Evolutionary conservation across 345 rosid species (phyloP), one percentile per base, ranked within the genome.

Genomic region (Dipteronia sinensis): DNA sequence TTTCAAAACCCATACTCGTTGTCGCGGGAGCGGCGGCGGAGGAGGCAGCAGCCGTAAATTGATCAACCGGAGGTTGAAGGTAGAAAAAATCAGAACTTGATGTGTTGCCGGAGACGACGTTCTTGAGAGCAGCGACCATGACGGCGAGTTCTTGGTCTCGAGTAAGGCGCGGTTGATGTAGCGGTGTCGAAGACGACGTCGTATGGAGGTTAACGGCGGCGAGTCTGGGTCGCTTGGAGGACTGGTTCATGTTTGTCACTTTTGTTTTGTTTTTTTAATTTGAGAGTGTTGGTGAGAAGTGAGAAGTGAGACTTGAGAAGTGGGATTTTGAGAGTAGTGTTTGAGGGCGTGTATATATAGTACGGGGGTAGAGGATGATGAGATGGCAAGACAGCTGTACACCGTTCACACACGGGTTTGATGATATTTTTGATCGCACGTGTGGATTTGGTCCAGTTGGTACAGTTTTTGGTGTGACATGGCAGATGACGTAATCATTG

Each of bases 141-240:
- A 87, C 76, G 9, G 91, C 76, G 77, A 81, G 76, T 73, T 96
- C 99, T 40, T 90, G 91, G 59, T 93, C 94, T 15, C 65, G 76
- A 20, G 89, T 82, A 65, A 90, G 82, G 11, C 83, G 89, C 2
- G 25, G 81, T 1, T 76, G 81, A 19, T 63, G 23, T 49, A 65
- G 3, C 38, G 84, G 31, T 0, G 11, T 29, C 2, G 63, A 66
- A 2, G 51, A 42, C 71, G 63, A 15, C 20, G 19, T 15, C 20
- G 19, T 17, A 17, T 7, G 44, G 16, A 46, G 10, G 69, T 16
- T 53, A 81, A 74, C 49, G 79, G 70, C 73, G 69, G 56, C 4
- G 75, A 65, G 59, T 65, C 72, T 84, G 19, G 72, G 78, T 44
- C 81, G 76, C 79, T 85, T 87, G 22, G 77, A 55, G 9, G 85